phyloP scores from a whole-genome alignment of 2,329 filamentous ascomycete species.

The Akanthomyces dipterigenus region DNA sequence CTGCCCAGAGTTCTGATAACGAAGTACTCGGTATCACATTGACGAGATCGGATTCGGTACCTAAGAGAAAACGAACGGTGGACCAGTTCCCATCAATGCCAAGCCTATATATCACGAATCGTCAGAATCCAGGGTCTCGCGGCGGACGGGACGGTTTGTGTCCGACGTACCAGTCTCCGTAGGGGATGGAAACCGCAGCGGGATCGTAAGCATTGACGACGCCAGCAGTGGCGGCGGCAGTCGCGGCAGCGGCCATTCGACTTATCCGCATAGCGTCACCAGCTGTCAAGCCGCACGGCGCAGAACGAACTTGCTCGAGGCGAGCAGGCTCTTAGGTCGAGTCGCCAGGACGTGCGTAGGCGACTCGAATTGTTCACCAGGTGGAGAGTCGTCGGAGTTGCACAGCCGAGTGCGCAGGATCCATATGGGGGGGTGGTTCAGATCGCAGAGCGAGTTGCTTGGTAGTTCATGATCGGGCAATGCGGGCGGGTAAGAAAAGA shows the following conservation, averaged over 20 bases:
- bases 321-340: not conserved
- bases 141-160: too few relatives aligned
- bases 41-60: constrained; percentile 32
- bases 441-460: not conserved
- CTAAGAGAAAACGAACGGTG: constrained; percentile 49
- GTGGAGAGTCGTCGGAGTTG: not conserved
- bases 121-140: not conserved
- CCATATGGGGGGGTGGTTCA: constrained; percentile 2
- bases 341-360: not conserved
- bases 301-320: not conserved
- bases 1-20: constrained; percentile 64
- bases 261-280: constrained; percentile 8
- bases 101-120: constrained; percentile 35
- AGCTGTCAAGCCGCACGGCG: constrained; percentile 2
- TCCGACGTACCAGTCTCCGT: constrained; percentile 8
- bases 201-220: constrained; percentile 6
- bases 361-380: not conserved
- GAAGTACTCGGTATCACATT: constrained; percentile 54
- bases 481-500: not conserved
- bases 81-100: constrained; percentile 68
- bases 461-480: not conserved
- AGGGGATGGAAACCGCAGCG: constrained; percentile 2
- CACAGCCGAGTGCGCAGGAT: constrained; percentile 5
- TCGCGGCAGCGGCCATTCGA: constrained; percentile 8
- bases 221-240: constrained; percentile 2